These are phyloP conservation scores for Galeopsis tetrahit DNA, from an alignment of 257 asterid species.

Conservation along the genomic window DNA sequence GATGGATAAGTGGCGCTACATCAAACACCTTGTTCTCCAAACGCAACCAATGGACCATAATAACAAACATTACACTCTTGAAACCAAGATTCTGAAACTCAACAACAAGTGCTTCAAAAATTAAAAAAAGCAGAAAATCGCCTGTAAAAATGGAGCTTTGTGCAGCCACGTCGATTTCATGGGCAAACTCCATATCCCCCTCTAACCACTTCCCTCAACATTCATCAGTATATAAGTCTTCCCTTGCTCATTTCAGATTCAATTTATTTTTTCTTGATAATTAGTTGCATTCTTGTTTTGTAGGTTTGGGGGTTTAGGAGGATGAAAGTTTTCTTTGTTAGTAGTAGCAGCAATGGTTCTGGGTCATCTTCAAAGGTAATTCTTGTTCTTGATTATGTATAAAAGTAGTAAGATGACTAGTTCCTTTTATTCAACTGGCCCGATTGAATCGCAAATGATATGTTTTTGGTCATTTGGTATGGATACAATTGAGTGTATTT, in stretches of 20 bases:
- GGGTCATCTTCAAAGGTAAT: constrained; percentile 54
- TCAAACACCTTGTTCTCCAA: constrained; percentile 31
- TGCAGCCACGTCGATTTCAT: constrained; percentile 53
- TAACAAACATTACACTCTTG: not conserved
- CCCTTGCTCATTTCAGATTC: not conserved
- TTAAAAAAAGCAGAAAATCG: not conserved
- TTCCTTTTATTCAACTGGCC: too few species aligned
- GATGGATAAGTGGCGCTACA: constrained; percentile 36
- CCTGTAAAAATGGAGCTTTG: constrained; percentile 57
- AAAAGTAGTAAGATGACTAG: not conserved
- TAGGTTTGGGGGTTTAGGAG: constrained; percentile 49
- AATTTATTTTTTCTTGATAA: not conserved
- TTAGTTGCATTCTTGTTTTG: not conserved
- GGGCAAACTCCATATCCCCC: constrained; percentile 60
- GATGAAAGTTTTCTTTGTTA: constrained; percentile 44
- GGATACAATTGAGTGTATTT: too few species aligned
- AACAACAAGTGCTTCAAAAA: not conserved
- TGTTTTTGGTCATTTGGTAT: too few species aligned
- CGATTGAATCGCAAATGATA: too few species aligned
- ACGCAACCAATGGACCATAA: constrained; percentile 12
- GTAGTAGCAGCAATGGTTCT: constrained; percentile 37
- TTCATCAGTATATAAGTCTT: constrained; percentile 38
- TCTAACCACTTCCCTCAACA: constrained; percentile 44
- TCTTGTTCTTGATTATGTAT: not conserved
- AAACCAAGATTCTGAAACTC: not conserved